These are phyloP conservation scores for Pseudovirgaria hyperparasitica DNA, from an alignment of 2,329 filamentous ascomycete species.

Conservation along the genomic window DNA sequence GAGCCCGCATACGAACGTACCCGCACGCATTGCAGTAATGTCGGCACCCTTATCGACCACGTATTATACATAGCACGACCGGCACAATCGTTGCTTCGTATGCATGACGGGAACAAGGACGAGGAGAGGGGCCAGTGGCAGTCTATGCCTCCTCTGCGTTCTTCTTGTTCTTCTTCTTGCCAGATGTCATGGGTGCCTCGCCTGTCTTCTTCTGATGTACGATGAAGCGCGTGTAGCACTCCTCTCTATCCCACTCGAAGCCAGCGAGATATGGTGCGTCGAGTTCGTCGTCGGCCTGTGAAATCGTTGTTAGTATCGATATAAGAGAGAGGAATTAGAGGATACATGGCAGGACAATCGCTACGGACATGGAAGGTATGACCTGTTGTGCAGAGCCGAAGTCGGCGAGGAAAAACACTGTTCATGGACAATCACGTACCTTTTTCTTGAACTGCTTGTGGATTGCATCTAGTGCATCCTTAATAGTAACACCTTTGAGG, in stretches of 20 bases:
- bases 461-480: slow-evolving; percentile 90
- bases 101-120: not conserved
- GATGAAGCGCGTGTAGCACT: slow-evolving; percentile 76
- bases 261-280: slow-evolving; percentile 77
- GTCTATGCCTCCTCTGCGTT: slow-evolving; percentile 14
- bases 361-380: too few species aligned
- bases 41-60: not conserved
- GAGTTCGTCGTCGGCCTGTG: slow-evolving; percentile 79
- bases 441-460: slow-evolving; percentile 96
- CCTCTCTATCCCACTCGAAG: slow-evolving; percentile 93
- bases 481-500: slow-evolving; percentile 89
- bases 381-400: not conserved
- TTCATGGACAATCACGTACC: slow-evolving; percentile 39
- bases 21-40: too few species aligned
- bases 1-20: too few species aligned
- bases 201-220: slow-evolving; percentile 73
- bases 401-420: not conserved
- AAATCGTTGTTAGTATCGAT: slow-evolving; percentile 9
- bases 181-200: slow-evolving; percentile 23
- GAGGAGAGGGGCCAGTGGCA: not conserved
- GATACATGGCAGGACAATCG: not conserved
- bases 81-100: not conserved
- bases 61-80: not conserved
- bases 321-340: not conserved
- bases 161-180: slow-evolving; percentile 25